Conservation (phyloP, 768 basidiomycete genomes). For the Lentinula sp. region DNA sequence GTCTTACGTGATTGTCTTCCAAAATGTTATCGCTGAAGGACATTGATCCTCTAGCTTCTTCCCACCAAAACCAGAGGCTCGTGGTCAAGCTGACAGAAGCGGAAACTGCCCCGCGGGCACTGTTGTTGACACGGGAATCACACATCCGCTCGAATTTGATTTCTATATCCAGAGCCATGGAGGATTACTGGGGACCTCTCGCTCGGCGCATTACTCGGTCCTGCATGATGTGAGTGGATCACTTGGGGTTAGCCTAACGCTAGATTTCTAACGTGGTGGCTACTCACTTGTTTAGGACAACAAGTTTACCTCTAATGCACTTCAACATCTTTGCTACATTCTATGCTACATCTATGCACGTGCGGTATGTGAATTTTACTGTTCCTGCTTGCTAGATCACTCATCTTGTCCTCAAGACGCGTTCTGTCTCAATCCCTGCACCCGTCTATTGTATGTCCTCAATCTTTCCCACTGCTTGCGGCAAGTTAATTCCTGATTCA, state of each 20-base stretch:
- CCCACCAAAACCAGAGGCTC: constrained; percentile 20
- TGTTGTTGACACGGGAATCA: constrained; percentile 66
- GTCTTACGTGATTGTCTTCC: not conserved
- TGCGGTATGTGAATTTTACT: constrained; percentile 19
- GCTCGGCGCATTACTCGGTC: constrained; percentile 42
- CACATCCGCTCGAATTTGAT: constrained; percentile 69
- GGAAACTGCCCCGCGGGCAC: constrained; percentile 77
- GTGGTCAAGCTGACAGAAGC: constrained; percentile 49
- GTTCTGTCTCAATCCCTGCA: constrained; percentile 81
- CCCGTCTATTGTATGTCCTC: constrained; percentile 69
- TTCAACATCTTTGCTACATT: constrained; percentile 67
- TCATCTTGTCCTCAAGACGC: constrained; percentile 31
- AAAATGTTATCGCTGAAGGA: not conserved
- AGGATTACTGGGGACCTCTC: constrained; percentile 70
- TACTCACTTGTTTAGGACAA: constrained; percentile 33
- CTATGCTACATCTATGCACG: constrained; percentile 80
- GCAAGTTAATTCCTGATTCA: not conserved
- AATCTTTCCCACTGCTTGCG: not conserved
- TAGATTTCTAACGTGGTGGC: too few species aligned
- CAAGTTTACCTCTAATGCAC: constrained; percentile 54
- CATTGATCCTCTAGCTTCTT: not conserved
- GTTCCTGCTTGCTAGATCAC: too few species aligned
- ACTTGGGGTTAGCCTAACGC: not conserved
- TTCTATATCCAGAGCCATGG: constrained; percentile 77
- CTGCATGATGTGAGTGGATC: constrained; percentile 31